phyloP scores from a whole-genome alignment of 2,329 filamentous ascomycete genomes.

The Alternaria hordeiaustralica region DNA sequence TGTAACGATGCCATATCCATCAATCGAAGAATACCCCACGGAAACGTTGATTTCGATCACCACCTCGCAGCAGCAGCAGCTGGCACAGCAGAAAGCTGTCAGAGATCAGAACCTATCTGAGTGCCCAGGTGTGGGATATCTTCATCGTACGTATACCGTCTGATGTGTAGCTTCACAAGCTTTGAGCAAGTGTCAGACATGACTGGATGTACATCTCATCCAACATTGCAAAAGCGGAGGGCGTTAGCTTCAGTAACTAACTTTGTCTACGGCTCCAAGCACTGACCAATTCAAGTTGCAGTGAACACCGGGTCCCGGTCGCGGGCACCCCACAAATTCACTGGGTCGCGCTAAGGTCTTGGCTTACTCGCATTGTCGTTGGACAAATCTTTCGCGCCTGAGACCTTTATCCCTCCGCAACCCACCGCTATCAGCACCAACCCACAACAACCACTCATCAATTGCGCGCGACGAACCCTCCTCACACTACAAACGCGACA shows the following conservation, averaged over 20 bases:
- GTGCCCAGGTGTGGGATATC: background rate
- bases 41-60: background rate
- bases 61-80: background rate
- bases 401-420: slow-evolving; percentile 7
- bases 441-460: slow-evolving; percentile 5
- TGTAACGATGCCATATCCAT: background rate
- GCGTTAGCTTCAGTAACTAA: background rate
- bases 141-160: background rate
- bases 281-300: background rate
- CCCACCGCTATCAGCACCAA: slow-evolving; percentile 8
- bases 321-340: slow-evolving; percentile 9
- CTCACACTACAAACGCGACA: slow-evolving; percentile 7
- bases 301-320: background rate
- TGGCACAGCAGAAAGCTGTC: background rate
- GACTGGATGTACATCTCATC: background rate
- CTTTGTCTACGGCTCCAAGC: background rate
- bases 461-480: slow-evolving; percentile 3
- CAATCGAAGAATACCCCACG: background rate
- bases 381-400: slow-evolving; percentile 24
- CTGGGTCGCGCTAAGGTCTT: slow-evolving; percentile 17
- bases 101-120: background rate
- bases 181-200: background rate
- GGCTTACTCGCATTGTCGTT: slow-evolving; percentile 9
- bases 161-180: background rate
- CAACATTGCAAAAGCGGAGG: background rate